Evolutionary conservation across 1,139 yeast genomes (phyloP).

Genomic region (Waltiozyma sp.): DNA sequence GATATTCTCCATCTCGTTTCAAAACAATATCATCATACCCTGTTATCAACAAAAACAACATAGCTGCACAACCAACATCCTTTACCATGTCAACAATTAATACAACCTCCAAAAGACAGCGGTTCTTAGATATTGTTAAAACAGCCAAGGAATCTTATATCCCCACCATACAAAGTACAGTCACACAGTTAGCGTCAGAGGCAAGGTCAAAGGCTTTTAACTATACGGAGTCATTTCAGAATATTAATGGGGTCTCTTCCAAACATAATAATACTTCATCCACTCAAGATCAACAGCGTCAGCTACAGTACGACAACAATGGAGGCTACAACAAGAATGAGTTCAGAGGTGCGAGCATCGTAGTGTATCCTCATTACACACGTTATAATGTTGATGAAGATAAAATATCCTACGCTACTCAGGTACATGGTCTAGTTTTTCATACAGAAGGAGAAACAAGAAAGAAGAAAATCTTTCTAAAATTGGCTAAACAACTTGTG

Average conservation of each 20-base stretch:
- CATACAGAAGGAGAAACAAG: constrained; percentile 64
- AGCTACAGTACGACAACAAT: neutral
- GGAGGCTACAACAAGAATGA: constrained; percentile 5
- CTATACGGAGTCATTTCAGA: constrained; percentile 6
- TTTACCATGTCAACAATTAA: constrained; percentile 34
- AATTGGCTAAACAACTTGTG: constrained; percentile 63
- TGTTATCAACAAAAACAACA: neutral
- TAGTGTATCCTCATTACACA: constrained; percentile 57
- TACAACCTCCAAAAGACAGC: constrained; percentile 18
- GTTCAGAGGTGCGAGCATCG: constrained; percentile 22
- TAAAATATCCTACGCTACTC: constrained; percentile 35
- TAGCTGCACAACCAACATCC: constrained; percentile 20
- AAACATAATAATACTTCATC: too few relatives aligned
- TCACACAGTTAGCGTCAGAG: constrained; percentile 38
- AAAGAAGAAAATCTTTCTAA: constrained; percentile 55
- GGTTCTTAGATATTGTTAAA: constrained; percentile 35
- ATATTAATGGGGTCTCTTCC: neutral
- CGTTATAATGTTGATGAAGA: constrained; percentile 18
- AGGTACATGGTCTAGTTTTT: constrained; percentile 64
- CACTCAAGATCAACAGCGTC: neutral
- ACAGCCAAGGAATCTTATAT: constrained; percentile 49
- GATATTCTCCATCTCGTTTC: neutral
- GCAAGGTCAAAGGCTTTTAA: constrained; percentile 24
- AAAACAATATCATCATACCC: neutral
- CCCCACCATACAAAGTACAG: constrained; percentile 38